These are phyloP conservation scores for Pinus albicaulis DNA, from an alignment of 75 land plant species.

Conservation along the genomic window DNA sequence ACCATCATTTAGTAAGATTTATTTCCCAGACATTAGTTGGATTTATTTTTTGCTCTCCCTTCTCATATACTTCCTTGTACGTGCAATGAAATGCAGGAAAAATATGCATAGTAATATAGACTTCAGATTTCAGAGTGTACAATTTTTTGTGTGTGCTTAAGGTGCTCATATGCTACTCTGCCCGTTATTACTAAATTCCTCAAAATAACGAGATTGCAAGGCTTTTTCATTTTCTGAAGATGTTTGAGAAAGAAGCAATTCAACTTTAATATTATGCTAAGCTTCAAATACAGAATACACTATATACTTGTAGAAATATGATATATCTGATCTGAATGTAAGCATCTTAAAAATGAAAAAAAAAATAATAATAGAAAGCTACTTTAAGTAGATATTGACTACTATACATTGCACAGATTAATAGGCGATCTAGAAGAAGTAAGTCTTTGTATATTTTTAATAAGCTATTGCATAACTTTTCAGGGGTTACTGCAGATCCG, in stretches of 20 bases:
- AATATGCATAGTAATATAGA: neutral
- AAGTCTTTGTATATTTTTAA: too few relatives aligned
- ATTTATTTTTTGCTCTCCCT: constrained; percentile 19
- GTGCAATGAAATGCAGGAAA: constrained; percentile 4
- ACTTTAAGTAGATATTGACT: too few relatives aligned
- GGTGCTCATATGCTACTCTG: neutral
- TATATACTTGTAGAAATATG: neutral
- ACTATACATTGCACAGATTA: too few relatives aligned
- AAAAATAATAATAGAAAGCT: neutral
- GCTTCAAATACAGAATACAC: neutral
- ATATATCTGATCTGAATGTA: neutral
- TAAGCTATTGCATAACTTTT: too few relatives aligned
- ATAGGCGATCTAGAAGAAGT: too few relatives aligned
- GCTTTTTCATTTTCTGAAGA: neutral
- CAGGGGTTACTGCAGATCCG: too few relatives aligned
- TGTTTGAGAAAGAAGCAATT: neutral
- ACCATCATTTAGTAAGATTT: neutral
- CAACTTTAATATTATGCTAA: neutral
- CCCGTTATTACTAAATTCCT: neutral
- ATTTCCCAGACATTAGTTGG: too few relatives aligned
- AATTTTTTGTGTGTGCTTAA: neutral
- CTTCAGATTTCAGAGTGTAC: neutral
- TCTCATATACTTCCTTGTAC: constrained; percentile 41
- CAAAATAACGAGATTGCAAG: neutral
- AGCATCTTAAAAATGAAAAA: neutral